phyloP scores from a whole-genome alignment of 1,284 basidiomycete genomes.

The Cutaneotrichosporon mucoides region DNA sequence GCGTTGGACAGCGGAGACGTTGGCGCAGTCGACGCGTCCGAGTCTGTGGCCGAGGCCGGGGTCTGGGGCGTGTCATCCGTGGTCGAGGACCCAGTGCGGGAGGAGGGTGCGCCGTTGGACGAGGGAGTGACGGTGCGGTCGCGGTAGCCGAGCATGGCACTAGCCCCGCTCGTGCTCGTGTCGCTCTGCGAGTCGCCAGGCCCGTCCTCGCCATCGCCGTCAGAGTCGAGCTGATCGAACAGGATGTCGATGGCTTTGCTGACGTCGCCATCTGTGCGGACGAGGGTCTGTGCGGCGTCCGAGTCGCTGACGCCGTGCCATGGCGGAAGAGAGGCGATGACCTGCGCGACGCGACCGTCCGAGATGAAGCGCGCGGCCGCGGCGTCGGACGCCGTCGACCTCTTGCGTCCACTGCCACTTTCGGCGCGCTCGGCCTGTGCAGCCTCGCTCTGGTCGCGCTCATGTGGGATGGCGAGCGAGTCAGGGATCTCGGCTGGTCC shows the following conservation, averaged over 20 bases:
- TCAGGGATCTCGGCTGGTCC: slow-evolving; percentile 42
- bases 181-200: background rate
- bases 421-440: slow-evolving; percentile 36
- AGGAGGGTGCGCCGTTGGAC: background rate
- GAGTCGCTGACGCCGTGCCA: slow-evolving; percentile 26
- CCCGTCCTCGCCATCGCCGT: slow-evolving; percentile 8
- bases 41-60: background rate
- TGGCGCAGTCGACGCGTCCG: slow-evolving; percentile 11
- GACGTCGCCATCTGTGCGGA: slow-evolving; percentile 34
- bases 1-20: slow-evolving; percentile 10
- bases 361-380: slow-evolving; percentile 3
- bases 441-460: slow-evolving; percentile 32
- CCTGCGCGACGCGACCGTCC: slow-evolving; percentile 15
- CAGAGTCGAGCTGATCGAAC: slow-evolving; percentile 31
- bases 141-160: slow-evolving; percentile 9
- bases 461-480: slow-evolving; percentile 33
- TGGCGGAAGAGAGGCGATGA: slow-evolving; percentile 32
- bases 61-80: slow-evolving; percentile 3
- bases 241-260: slow-evolving; percentile 40
- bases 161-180: background rate
- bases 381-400: background rate
- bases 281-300: slow-evolving; percentile 25
- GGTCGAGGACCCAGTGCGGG: too few relatives aligned
- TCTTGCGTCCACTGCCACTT: slow-evolving; percentile 11
- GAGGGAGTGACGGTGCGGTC: slow-evolving; percentile 5